phyloP scores from a whole-genome alignment of 2,329 filamentous ascomycete species.

The Ceratocystis variospora region DNA sequence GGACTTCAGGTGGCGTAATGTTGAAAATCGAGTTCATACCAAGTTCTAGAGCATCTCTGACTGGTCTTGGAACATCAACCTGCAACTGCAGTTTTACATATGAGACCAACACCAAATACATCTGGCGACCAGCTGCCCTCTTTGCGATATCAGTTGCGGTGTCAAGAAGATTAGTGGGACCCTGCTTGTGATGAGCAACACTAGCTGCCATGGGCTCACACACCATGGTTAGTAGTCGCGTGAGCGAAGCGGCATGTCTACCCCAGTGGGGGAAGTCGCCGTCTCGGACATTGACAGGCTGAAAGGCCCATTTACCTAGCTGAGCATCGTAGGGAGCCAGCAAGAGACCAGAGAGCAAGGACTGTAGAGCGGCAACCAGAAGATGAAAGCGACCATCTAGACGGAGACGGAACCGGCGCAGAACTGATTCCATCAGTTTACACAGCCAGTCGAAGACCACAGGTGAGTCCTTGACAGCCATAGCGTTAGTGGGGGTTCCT shows the following conservation, averaged over 20 bases:
- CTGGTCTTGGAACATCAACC: slow-evolving; percentile 34
- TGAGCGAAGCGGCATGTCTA: slow-evolving; percentile 37
- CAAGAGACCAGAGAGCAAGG: slow-evolving; percentile 42
- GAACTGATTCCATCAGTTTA: slow-evolving; percentile 40
- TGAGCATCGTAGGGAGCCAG: slow-evolving; percentile 27
- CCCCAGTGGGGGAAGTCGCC: slow-evolving; percentile 24
- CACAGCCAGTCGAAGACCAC: slow-evolving; percentile 36
- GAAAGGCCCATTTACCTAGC: slow-evolving; percentile 23
- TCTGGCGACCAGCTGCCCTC: slow-evolving; percentile 46
- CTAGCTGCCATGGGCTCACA: slow-evolving; percentile 46
- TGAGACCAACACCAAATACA: slow-evolving; percentile 45
- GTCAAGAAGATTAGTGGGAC: slow-evolving; percentile 33
- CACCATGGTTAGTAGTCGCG: slow-evolving; percentile 43
- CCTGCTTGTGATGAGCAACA: slow-evolving; percentile 25
- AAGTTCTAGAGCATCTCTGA: slow-evolving; percentile 43
- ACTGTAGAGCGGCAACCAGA: slow-evolving; percentile 39
- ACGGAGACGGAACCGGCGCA: slow-evolving; percentile 46
- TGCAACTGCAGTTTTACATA: slow-evolving; percentile 51
- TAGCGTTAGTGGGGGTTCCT: slow-evolving; percentile 25
- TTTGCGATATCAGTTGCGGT: slow-evolving; percentile 49
- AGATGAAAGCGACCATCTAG: slow-evolving; percentile 50
- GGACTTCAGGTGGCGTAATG: slow-evolving; percentile 40
- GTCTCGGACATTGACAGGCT: slow-evolving; percentile 15
- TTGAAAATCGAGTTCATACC: slow-evolving; percentile 46
- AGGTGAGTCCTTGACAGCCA: slow-evolving; percentile 24